Evolutionary conservation across 192 early-diverging fungal genomes (phyloP).

Genomic region (Geranomyces michiganensis): DNA sequence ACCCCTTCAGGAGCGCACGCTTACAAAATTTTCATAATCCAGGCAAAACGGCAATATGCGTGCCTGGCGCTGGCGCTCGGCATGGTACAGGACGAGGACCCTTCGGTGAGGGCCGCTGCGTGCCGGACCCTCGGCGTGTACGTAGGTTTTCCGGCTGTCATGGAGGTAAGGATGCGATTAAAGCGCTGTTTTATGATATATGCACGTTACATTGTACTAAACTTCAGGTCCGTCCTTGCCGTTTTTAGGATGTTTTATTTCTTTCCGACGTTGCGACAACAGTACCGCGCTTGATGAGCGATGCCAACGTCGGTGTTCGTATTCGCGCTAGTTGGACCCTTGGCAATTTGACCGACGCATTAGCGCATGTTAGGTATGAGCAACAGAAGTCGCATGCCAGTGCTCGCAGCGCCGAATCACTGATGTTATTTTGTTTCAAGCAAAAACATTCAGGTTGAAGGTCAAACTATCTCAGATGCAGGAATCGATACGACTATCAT

Average conservation of each 20-base stretch:
- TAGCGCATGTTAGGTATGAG: slow-evolving; percentile 47
- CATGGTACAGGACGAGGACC: slow-evolving; percentile 53
- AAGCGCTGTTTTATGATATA: not conserved
- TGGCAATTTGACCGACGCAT: slow-evolving; percentile 71
- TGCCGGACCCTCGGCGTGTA: slow-evolving; percentile 69
- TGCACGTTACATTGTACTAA: slow-evolving; percentile 9
- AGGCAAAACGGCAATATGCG: slow-evolving; percentile 24
- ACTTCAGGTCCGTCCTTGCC: not conserved
- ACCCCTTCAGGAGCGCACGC: not conserved
- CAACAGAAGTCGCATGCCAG: not conserved
- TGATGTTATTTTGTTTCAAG: slow-evolving; percentile 2
- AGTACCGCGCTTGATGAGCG: slow-evolving; percentile 53
- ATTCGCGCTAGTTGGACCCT: slow-evolving; percentile 76
- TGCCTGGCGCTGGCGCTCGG: slow-evolving; percentile 31
- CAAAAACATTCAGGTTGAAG: slow-evolving; percentile 25
- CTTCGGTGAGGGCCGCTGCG: slow-evolving; percentile 60
- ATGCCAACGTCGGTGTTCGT: slow-evolving; percentile 61
- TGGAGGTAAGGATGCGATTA: slow-evolving; percentile 46
- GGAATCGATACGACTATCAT: slow-evolving; percentile 50
- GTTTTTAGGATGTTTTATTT: slow-evolving; percentile 63
- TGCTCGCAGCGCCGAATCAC: slow-evolving; percentile 11
- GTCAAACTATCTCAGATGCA: slow-evolving; percentile 3
- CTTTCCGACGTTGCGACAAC: slow-evolving; percentile 57
- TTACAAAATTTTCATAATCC: not conserved
- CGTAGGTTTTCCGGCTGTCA: slow-evolving; percentile 56